Base-by-base conservation (phyloP, 352 stramenopile species). In the Globisporangium echinulatum region DNA sequence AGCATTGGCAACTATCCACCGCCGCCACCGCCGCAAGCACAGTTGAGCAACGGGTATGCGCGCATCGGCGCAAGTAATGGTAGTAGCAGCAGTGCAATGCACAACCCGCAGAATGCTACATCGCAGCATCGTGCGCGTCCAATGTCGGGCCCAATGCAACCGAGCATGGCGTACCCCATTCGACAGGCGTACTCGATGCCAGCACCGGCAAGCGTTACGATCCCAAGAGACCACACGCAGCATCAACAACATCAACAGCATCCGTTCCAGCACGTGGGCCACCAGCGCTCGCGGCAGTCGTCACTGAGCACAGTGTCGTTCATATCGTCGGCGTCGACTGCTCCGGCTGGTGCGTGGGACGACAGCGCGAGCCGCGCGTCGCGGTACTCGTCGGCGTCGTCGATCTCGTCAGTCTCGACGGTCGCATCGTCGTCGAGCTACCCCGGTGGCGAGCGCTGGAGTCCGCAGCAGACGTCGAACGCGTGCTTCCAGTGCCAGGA, bases 401-500 rank as follows among this genome's bases (percentile, higher is more conserved):
- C 69, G 5, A 66, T 74, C 15, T 71, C 71, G n/a, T 78, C 66
- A 49, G 74, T 74, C 15, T 71, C 71, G n/a, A 77, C 66, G 49
- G 74, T 67, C 8, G 70, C 40, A 44, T 44, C 40, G 7, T 56
- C 75, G 25, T 71, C 67, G 11, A 70, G 67, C 47, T 73, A 67
- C 17, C 70, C 69, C 4, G 72, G 64, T 4, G 50, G 49, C 15
- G 82, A 92, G 57, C 75, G 79, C 17, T 92, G 79, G 79, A 82
- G 77, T 8, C 79, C 79, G 42, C 79, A 88, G 62, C 78, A 85
- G 66, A 79, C 75, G 9, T 87, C 76, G 52, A 90, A 83, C 54
- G 71, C 66, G 44, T 94, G 85, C 61, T 88, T 82, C 58, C 75
- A 88, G 56, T 94, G 85, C 63, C 71, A 68, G 19, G 83, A 92